Evolutionary conservation across 495 filamentous ascomycete genomes (phyloP), one percentile per base, ranked within the genome.

Genomic region (Neurospora tetraspora): DNA sequence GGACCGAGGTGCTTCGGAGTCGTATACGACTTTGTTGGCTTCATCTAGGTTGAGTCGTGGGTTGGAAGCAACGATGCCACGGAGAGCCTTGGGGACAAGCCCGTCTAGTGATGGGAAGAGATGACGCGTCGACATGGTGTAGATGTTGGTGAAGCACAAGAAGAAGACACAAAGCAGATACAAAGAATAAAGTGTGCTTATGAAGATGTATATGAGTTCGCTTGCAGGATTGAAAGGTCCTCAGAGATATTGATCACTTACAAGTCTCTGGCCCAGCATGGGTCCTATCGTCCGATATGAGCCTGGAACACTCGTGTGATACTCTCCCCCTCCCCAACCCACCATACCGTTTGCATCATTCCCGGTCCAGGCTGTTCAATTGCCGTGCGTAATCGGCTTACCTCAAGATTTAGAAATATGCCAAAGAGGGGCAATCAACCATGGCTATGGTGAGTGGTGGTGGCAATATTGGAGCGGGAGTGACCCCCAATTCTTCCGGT

Each of bases 1-100:
- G 12, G 83, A 84, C 39, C 79, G 81, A 20, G 84, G 77, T 68
- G 88, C 83, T 16, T 84, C 81, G 31, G 84, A 85, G 74, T 87
- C 85, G 70, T 85, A 88, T 42, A 90, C 88, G 39, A 90, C 88
- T 36, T 85, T 78, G 76, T 89, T 86, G 68, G 82, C 75, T 72
- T 85, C 84, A 77, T 89, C 86, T 27, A 89, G 82, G n/a, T 79
- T 82, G 40, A 90, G 84, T 27, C 83, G 82, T 1, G 85, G 85
- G 80, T 89, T 90, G 74, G 85, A 84, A 27, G 88, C 80, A 65
- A 88, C 81, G 70, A 89, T 81, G 12, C 85, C 86, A 71, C 86
- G 82, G 37, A 90, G 82, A 40, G 85, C 82, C 71, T 86, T 86
- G 71, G 84, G 82, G 45, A 90, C 88, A 39, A 90, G 85, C 37